These are phyloP conservation scores for Phaffia australis DNA, from an alignment of 768 basidiomycete genomes.

Conservation along the genomic window DNA sequence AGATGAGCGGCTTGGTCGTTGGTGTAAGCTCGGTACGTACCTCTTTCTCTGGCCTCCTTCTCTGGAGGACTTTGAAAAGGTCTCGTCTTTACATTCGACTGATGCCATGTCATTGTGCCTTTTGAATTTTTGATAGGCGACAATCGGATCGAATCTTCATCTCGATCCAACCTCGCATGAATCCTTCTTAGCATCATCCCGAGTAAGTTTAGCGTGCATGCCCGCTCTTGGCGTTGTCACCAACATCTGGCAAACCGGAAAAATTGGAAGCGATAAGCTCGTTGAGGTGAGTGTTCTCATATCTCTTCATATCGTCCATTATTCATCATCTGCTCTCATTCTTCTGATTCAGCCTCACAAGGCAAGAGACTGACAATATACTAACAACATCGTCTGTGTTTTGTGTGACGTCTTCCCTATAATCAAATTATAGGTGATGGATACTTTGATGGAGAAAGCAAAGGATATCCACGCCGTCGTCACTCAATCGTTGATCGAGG, in stretches of 20 bases:
- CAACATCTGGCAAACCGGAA: slow-evolving; percentile 75
- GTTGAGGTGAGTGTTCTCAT: slow-evolving; percentile 46
- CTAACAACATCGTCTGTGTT: neutral
- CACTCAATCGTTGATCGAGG: slow-evolving; percentile 17
- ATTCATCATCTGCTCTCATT: too few species aligned
- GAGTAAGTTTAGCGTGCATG: slow-evolving; percentile 70
- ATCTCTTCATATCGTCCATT: neutral
- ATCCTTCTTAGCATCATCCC: slow-evolving; percentile 48
- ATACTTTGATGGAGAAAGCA: slow-evolving; percentile 20
- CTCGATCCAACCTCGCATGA: slow-evolving; percentile 74
- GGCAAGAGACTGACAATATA: too few species aligned
- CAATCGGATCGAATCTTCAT: slow-evolving; percentile 39
- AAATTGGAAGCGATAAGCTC: slow-evolving; percentile 48
- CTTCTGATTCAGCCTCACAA: too few species aligned
- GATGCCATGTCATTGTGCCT: neutral
- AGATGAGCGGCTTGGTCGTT: slow-evolving; percentile 75
- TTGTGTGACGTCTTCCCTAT: neutral
- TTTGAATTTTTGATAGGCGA: slow-evolving; percentile 4
- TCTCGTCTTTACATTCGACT: slow-evolving; percentile 28
- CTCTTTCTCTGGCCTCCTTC: neutral
- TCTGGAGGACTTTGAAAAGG: slow-evolving; percentile 39
- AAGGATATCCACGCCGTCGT: slow-evolving; percentile 24
- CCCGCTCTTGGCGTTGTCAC: slow-evolving; percentile 77
- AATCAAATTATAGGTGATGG: slow-evolving; percentile 11
- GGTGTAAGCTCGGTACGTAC: slow-evolving; percentile 64